Conservation (phyloP, 148 eudicot genomes). For the Rheum nobile region DNA sequence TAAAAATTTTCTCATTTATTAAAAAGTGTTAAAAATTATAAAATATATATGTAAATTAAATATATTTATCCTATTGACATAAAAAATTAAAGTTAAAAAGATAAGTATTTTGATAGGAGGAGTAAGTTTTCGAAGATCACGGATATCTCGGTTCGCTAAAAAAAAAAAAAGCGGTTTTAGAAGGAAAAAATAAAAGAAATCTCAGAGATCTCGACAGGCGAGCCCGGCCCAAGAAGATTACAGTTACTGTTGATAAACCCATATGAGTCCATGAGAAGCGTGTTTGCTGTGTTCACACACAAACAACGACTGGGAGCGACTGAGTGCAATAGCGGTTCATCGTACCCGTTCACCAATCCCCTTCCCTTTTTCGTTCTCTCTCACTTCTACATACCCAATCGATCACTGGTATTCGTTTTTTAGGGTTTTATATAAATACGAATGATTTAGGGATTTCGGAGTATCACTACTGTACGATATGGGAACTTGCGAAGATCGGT, state of each 20-base stretch:
- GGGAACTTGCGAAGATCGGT: conserved; percentile 8
- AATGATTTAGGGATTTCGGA: neutral
- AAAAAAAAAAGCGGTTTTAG: too few species aligned
- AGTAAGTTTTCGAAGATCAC: too few species aligned
- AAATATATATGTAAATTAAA: too few species aligned
- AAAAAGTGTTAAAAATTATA: too few species aligned
- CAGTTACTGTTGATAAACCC: neutral
- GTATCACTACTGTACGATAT: neutral
- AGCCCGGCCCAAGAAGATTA: neutral
- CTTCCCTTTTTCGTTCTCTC: neutral
- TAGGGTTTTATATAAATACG: neutral
- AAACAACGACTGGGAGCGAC: neutral
- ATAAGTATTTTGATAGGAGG: too few species aligned
- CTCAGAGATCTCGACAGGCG: neutral
- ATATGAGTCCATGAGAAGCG: neutral
- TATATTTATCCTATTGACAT: too few species aligned
- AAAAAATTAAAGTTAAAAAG: too few species aligned
- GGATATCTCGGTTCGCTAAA: too few species aligned
- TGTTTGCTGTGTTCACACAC: neutral
- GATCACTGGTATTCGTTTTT: neutral
- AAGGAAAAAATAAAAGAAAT: too few species aligned
- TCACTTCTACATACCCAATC: neutral
- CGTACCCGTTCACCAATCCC: neutral
- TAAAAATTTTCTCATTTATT: too few species aligned
- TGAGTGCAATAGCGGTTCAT: neutral